Base-by-base conservation (phyloP, 2,329 filamentous ascomycete genomes). In the Pestalotiopsis sp. region DNA sequence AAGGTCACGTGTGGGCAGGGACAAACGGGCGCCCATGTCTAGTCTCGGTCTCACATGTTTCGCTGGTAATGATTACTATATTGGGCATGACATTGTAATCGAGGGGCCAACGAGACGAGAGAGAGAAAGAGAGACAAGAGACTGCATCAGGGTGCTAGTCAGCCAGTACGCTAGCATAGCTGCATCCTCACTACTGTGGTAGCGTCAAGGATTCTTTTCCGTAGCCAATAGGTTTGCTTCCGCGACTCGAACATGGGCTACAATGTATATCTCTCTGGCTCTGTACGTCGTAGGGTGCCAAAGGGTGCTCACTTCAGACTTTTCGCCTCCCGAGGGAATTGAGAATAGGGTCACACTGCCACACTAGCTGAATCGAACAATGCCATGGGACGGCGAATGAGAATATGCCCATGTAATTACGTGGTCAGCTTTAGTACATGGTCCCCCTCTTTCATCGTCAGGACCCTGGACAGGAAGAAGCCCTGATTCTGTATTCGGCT, bases 1-100 rank as follows among this genome's bases (percentile, higher is more conserved):
- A 36, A 2, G n/a, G 36, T 64, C 61, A 52, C 61, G 61, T 64
- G 61, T 14, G 38, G 20, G 36, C 61, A 64, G 36, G 61, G 23
- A 64, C 12, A 12, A 31, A n/a, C 11, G 11, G 20, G n/a, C 17
- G 20, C 20, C 59, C 31, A 9, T 63, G 14, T 31, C 61, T 36
- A 59, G 57, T 27, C 31, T 62, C 59, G 59, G 59, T 39, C 59
- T 62, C 59, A 62, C 59, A 62, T 62, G 59, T 20, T 20, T 62
- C 27, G n/a, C 31, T 39, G 59, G 27, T 62, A 62, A 36, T 12
- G 25, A 36, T 59, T 27, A 59, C 57, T 59, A 23, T 59, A 36
- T 59, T 27, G 57, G 57, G 23, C 57, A 59, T 27, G 23, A 27
- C 45, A 52, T 23, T 52, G 45, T 17, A 62, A 38, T 27, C n/a